Percentiles rank a stretch among this genome's conserved stretches.
Conservation (phyloP, 163 green algal species). For the Prototheca wickerhamii region DNA sequence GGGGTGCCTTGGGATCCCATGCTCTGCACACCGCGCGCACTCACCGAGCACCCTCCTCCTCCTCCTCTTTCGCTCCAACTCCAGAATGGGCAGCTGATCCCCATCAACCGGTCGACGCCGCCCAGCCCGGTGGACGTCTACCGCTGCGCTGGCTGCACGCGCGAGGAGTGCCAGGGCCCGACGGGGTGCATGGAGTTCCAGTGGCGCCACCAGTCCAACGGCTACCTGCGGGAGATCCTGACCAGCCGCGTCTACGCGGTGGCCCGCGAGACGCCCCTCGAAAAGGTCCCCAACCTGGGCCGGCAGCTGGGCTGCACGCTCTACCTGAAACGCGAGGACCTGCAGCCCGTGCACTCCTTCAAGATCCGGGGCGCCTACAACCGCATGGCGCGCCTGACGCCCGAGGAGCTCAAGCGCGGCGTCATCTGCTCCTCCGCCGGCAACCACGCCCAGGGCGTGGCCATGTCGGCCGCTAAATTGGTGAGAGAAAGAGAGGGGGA, state of each 20-base stretch:
- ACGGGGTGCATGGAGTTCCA: constrained; percentile 38
- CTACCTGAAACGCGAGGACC: constrained; percentile 88
- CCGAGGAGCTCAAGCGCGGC: constrained; percentile 61
- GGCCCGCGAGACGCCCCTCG: constrained; percentile 70
- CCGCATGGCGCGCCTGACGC: constrained; percentile 77
- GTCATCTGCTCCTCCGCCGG: constrained; percentile 88
- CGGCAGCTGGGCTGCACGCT: constrained; percentile 63
- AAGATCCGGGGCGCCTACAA: constrained; percentile 96
- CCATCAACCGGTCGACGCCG: constrained; percentile 36
- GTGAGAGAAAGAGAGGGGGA: background rate
- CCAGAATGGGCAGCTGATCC: constrained; percentile 44
- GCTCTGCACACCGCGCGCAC: background rate
- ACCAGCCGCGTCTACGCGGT: constrained; percentile 93
- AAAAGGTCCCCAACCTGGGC: constrained; percentile 63
- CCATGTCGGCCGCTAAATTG: constrained; percentile 53
- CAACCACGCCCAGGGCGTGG: constrained; percentile 93
- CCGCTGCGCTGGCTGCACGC: constrained; percentile 60
- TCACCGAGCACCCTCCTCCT: background rate
- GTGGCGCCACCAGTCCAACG: constrained; percentile 58
- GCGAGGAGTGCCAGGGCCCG: constrained; percentile 41
- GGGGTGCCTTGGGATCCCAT: background rate
- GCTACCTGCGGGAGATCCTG: constrained; percentile 84
- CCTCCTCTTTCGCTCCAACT: background rate
- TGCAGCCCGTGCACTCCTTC: constrained; percentile 79
- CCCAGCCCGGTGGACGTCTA: constrained; percentile 48